Percentiles rank a stretch among this genome's conserved stretches.
Conservation (phyloP, 2,329 filamentous ascomycete species). For the Curvularia sp. region DNA sequence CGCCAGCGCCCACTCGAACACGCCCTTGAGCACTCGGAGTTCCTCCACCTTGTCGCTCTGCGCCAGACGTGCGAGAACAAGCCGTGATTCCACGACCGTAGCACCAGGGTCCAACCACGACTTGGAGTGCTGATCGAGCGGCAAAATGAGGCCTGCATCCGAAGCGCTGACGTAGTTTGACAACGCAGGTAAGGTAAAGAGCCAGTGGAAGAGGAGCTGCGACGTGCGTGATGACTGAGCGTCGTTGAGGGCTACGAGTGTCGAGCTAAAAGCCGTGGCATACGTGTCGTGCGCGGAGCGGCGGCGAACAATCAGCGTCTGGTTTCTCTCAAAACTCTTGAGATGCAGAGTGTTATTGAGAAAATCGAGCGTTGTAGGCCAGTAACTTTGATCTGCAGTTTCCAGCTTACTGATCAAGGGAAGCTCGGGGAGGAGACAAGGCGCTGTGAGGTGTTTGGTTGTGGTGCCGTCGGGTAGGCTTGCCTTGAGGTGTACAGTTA, state of each 20-base stretch:
- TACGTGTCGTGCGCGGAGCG: constrained; percentile 66
- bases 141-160: constrained; percentile 61
- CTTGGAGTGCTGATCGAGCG: constrained; percentile 53
- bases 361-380: constrained; percentile 83
- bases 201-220: constrained; percentile 70
- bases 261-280: constrained; percentile 72
- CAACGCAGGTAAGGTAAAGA: constrained; percentile 70
- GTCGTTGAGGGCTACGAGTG: constrained; percentile 75
- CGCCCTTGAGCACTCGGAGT: constrained; percentile 66
- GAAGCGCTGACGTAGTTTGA: constrained; percentile 56
- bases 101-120: constrained; percentile 60
- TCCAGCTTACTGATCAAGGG: constrained; percentile 68
- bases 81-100: constrained; percentile 73
- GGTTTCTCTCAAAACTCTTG: constrained; percentile 69
- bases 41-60: constrained; percentile 56
- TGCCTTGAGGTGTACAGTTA: constrained; percentile 68
- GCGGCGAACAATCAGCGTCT: constrained; percentile 76
- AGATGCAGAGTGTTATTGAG: constrained; percentile 66
- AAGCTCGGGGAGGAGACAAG: constrained; percentile 69
- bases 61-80: constrained; percentile 63
- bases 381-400: constrained; percentile 72
- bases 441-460: constrained; percentile 54
- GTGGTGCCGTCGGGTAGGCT: constrained; percentile 25
- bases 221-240: constrained; percentile 50
- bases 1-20: constrained; percentile 72